These are phyloP conservation scores for Cladophialophora immunda DNA, from an alignment of 2,329 filamentous ascomycete species.

Conservation along the genomic window DNA sequence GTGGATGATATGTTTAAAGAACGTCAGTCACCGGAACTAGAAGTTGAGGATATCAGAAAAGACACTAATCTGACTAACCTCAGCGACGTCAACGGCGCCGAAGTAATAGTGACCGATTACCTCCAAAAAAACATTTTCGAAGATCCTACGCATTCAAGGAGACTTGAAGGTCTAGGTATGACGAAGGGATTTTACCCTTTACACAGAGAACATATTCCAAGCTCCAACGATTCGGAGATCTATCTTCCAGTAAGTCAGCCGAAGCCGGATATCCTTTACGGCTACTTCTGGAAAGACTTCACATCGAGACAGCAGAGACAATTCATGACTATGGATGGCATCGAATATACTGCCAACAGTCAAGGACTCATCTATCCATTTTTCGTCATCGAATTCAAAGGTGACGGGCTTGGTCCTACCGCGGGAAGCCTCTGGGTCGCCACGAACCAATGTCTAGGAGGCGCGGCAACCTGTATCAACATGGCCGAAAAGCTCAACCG, in stretches of 20 bases:
- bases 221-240: neutral
- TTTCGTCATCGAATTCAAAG: slow-evolving; percentile 13
- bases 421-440: slow-evolving; percentile 45
- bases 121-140: neutral
- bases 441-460: slow-evolving; percentile 50
- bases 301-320: slow-evolving; percentile 5
- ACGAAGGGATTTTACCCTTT: neutral
- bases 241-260: neutral
- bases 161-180: neutral
- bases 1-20: neutral
- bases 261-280: slow-evolving; percentile 14
- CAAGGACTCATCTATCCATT: slow-evolving; percentile 12
- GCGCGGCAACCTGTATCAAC: slow-evolving; percentile 46
- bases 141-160: neutral
- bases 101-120: neutral
- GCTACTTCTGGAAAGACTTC: neutral
- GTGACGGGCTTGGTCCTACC: neutral
- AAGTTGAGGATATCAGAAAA: neutral
- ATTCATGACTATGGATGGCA: neutral
- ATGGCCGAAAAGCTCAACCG: slow-evolving; percentile 41
- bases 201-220: neutral
- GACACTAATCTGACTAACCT: neutral
- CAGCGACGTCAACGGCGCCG: neutral
- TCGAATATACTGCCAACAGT: neutral
- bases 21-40: neutral